These are phyloP conservation scores for Xylariomycetidae sp. DNA, from an alignment of 2,329 filamentous ascomycete genomes.

Conservation along the genomic window DNA sequence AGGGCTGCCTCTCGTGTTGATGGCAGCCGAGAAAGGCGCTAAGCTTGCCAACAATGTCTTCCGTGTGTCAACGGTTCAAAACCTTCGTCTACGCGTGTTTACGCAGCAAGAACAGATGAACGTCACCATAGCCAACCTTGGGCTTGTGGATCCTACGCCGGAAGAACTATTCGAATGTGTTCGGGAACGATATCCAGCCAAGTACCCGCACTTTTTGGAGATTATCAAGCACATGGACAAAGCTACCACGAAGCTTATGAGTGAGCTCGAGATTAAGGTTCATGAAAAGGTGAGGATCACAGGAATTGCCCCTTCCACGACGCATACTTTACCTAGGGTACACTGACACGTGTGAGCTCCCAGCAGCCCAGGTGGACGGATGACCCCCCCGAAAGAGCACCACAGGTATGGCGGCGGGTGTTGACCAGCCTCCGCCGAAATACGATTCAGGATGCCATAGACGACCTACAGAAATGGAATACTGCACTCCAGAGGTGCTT, in stretches of 20 bases:
- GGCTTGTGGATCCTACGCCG: slow-evolving; percentile 1
- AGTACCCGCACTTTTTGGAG: slow-evolving; percentile 1
- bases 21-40: no score
- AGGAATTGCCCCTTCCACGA: no score
- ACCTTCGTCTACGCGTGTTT: slow-evolving; percentile 5
- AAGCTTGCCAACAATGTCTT: no score
- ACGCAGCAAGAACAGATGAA: slow-evolving; percentile 6
- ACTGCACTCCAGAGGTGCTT: slow-evolving; percentile 3
- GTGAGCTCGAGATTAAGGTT: slow-evolving; percentile 4
- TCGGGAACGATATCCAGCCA: neutral
- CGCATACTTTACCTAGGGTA: no score
- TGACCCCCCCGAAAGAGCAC: neutral
- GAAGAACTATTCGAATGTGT: slow-evolving; percentile 4
- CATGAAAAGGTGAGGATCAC: slow-evolving; percentile 6
- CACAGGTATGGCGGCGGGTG: slow-evolving; percentile 8
- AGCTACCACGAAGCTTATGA: slow-evolving; percentile 1
- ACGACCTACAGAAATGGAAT: slow-evolving; percentile 7
- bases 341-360: neutral
- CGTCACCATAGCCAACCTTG: slow-evolving; percentile 4
- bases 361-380: slow-evolving; percentile 6
- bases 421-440: slow-evolving; percentile 5
- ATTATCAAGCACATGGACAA: slow-evolving; percentile 5
- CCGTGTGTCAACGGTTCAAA: slow-evolving; percentile 2
- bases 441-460: slow-evolving; percentile 2
- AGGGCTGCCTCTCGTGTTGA: slow-evolving; percentile 5